These are phyloP conservation scores for Reutealis trisperma DNA, from an alignment of 345 rosid species.

Conservation along the genomic window DNA sequence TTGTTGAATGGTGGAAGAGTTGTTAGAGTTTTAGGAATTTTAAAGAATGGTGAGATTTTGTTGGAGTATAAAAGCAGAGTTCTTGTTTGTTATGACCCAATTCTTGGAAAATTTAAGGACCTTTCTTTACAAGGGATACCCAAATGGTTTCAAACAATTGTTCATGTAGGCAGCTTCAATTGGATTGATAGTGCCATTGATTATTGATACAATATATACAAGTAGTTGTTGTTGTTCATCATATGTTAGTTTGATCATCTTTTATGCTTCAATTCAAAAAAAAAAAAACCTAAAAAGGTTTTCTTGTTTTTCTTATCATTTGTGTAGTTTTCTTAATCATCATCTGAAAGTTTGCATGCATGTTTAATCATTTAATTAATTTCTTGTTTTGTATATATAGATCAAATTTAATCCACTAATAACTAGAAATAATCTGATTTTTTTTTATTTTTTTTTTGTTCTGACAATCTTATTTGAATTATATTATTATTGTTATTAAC, in stretches of 20 bases:
- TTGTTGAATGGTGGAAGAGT: conserved; percentile 38
- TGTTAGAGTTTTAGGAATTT: conserved; percentile 53
- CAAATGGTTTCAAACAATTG: conserved; percentile 68
- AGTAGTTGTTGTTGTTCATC: neutral
- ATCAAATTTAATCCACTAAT: neutral
- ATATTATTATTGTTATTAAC: too few species aligned
- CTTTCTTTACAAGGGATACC: conserved; percentile 60
- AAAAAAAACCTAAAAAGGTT: neutral
- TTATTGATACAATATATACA: neutral
- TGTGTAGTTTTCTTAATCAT: neutral
- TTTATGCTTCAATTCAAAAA: neutral
- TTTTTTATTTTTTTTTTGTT: neutral
- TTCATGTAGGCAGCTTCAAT: conserved; percentile 67
- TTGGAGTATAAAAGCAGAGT: conserved; percentile 77
- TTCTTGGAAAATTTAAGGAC: conserved; percentile 58
- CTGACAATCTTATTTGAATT: too few species aligned
- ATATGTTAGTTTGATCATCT: neutral
- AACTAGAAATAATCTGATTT: neutral
- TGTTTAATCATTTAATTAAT: neutral
- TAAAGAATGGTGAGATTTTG: conserved; percentile 73
- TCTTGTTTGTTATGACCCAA: conserved; percentile 70
- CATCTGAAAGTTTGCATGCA: neutral
- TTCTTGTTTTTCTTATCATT: neutral
- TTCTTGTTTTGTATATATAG: neutral
- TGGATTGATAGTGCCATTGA: conserved; percentile 52